Conservation (phyloP, 2,329 filamentous ascomycete species). For the Hypoxylon sp. region DNA sequence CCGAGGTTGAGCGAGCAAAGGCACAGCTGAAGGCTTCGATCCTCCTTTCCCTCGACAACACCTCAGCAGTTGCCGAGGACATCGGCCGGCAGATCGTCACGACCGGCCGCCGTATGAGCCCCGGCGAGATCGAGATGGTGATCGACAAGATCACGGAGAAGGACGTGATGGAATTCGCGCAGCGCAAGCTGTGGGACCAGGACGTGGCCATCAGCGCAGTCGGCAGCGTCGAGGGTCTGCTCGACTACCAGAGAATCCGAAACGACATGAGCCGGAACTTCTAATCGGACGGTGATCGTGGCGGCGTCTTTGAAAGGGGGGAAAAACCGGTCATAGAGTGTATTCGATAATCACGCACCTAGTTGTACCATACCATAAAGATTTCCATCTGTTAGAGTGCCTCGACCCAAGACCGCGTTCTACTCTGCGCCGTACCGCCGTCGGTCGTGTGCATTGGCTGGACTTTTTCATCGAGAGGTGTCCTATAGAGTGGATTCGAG, state of each 20-base stretch:
- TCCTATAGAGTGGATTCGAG: background rate
- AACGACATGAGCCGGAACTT: slow-evolving; percentile 88
- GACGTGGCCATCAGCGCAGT: slow-evolving; percentile 94
- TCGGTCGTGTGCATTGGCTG: background rate
- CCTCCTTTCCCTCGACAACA: slow-evolving; percentile 95
- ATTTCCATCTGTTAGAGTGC: slow-evolving; percentile 46
- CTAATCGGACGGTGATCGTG: slow-evolving; percentile 47
- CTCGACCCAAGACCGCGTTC: background rate
- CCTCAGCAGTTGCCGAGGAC: slow-evolving; percentile 96
- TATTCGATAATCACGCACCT: slow-evolving; percentile 62
- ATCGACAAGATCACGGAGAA: slow-evolving; percentile 91
- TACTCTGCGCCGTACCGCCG: background rate
- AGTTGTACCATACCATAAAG: slow-evolving; percentile 61
- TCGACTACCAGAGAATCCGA: slow-evolving; percentile 80
- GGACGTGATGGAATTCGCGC: slow-evolving; percentile 96
- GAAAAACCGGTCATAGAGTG: slow-evolving; percentile 61
- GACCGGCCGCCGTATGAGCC: slow-evolving; percentile 88
- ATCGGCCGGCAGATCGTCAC: slow-evolving; percentile 99
- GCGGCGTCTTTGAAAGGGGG: slow-evolving; percentile 45
- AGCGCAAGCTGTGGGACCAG: slow-evolving; percentile 96
- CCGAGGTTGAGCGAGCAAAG: slow-evolving; percentile 98
- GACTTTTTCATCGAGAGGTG: background rate
- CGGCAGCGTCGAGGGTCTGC: slow-evolving; percentile 86
- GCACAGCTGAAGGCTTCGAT: slow-evolving; percentile 98
- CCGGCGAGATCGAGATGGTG: slow-evolving; percentile 92